Percentiles rank a stretch among this genome's conserved stretches.
phyloP scores from a whole-genome alignment of 1,284 basidiomycete species.

The Cryptococcus hybrid region DNA sequence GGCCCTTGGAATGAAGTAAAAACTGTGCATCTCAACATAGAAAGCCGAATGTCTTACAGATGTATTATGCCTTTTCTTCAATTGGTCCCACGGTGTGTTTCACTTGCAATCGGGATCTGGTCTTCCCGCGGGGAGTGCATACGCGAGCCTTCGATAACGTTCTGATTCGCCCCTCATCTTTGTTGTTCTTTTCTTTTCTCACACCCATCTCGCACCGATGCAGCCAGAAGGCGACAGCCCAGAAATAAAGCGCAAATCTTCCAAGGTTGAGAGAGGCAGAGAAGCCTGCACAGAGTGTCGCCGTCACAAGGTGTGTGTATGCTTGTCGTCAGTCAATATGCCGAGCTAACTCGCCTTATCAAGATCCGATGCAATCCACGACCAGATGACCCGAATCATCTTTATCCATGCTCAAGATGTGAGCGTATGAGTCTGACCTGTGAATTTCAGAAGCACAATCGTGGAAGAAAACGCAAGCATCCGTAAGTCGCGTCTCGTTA shows the following conservation, averaged over 20 bases:
- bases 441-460: conserved; percentile 35
- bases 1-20: too few relatives aligned
- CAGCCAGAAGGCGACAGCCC: too few relatives aligned
- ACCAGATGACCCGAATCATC: conserved; percentile 30
- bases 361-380: conserved; percentile 38
- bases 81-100: too few relatives aligned
- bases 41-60: too few relatives aligned
- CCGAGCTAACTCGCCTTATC: not conserved
- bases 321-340: not conserved
- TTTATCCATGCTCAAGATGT: conserved; percentile 28
- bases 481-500: conserved; percentile 17
- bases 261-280: conserved; percentile 29
- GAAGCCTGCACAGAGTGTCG: conserved; percentile 37
- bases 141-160: too few relatives aligned
- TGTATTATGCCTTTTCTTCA: too few relatives aligned
- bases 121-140: too few relatives aligned
- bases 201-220: too few relatives aligned
- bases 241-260: conserved; percentile 20
- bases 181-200: too few relatives aligned
- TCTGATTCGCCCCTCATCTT: too few relatives aligned
- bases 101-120: too few relatives aligned
- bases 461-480: conserved; percentile 31
- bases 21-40: too few relatives aligned
- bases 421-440: conserved; percentile 29
- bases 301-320: conserved; percentile 26